These are phyloP conservation scores for Biancaea sappan DNA, from an alignment of 306 rosid genomes.

Conservation along the genomic window DNA sequence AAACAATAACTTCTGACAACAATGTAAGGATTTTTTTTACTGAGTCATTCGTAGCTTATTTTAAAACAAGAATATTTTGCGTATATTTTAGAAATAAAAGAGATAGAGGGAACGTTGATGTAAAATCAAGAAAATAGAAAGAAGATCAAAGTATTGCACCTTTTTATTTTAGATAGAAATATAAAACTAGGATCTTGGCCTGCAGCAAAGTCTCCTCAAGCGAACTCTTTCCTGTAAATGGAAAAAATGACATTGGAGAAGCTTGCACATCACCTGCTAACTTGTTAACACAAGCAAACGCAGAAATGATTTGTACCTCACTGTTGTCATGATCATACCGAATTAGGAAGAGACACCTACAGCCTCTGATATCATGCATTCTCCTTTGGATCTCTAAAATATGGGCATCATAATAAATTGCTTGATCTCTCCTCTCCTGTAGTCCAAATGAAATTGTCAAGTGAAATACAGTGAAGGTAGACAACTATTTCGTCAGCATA, in stretches of 20 bases:
- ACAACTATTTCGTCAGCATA: background rate
- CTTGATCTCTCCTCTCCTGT: constrained; percentile 89
- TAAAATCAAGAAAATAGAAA: too few relatives aligned
- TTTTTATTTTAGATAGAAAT: background rate
- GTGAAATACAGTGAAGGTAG: constrained; percentile 20
- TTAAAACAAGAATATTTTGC: too few relatives aligned
- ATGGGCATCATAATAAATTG: constrained; percentile 83
- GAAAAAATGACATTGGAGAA: background rate
- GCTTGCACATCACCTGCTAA: constrained; percentile 3
- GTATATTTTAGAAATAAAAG: too few relatives aligned
- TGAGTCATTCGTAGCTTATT: too few relatives aligned
- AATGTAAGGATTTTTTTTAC: too few relatives aligned
- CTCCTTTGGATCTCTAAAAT: constrained; percentile 74
- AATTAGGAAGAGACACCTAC: constrained; percentile 81
- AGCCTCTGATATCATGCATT: constrained; percentile 94
- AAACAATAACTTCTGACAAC: too few relatives aligned
- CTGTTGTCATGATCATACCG: constrained; percentile 75
- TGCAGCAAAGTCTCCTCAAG: constrained; percentile 78
- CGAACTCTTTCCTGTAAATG: constrained; percentile 73
- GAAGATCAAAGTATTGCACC: too few relatives aligned
- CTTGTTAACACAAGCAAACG: background rate
- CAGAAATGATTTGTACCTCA: constrained; percentile 57
- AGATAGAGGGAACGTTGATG: too few relatives aligned
- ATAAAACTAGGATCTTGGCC: constrained; percentile 39
- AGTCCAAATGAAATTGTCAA: constrained; percentile 25